Conservation (phyloP, 108 stramenopile genomes). For the Cyclotella choctawhatcheeana region DNA sequence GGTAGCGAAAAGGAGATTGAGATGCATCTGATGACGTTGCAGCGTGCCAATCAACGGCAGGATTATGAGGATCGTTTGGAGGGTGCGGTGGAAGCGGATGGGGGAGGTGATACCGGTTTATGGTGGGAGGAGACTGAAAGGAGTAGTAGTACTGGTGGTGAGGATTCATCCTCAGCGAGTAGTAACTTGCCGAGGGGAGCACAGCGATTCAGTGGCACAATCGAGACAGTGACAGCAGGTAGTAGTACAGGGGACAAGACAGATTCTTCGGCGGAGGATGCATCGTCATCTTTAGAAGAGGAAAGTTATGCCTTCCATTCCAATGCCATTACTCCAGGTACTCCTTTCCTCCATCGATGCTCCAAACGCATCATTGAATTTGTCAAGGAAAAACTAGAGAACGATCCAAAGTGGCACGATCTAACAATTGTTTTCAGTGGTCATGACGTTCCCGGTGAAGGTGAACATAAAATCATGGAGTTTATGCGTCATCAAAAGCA, state of each 20-base stretch:
- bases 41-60: slow-evolving; percentile 48
- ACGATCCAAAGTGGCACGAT: slow-evolving; percentile 84
- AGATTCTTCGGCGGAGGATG: neutral
- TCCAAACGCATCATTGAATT: slow-evolving; percentile 75
- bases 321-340: slow-evolving; percentile 99
- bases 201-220: slow-evolving; percentile 46
- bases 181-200: slow-evolving; percentile 17
- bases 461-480: slow-evolving; percentile 99
- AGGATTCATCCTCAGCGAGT: neutral
- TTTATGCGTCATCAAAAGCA: slow-evolving; percentile 85
- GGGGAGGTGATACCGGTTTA: slow-evolving; percentile 41
- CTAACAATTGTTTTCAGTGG: slow-evolving; percentile 93
- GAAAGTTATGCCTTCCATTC: slow-evolving; percentile 86
- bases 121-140: slow-evolving; percentile 18
- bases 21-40: slow-evolving; percentile 64
- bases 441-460: slow-evolving; percentile 98
- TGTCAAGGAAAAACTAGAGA: slow-evolving; percentile 70
- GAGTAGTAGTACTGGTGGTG: neutral
- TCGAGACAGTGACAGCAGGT: slow-evolving; percentile 31
- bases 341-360: slow-evolving; percentile 91
- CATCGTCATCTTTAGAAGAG: slow-evolving; percentile 5
- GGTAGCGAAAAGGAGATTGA: slow-evolving; percentile 90
- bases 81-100: slow-evolving; percentile 43
- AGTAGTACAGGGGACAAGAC: too few species aligned
- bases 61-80: slow-evolving; percentile 35